Percentiles rank a stretch among this genome's conserved stretches.
Evolutionary conservation across 2,329 filamentous ascomycete species (phyloP).

Genomic region (Didymellaceae sp.): DNA sequence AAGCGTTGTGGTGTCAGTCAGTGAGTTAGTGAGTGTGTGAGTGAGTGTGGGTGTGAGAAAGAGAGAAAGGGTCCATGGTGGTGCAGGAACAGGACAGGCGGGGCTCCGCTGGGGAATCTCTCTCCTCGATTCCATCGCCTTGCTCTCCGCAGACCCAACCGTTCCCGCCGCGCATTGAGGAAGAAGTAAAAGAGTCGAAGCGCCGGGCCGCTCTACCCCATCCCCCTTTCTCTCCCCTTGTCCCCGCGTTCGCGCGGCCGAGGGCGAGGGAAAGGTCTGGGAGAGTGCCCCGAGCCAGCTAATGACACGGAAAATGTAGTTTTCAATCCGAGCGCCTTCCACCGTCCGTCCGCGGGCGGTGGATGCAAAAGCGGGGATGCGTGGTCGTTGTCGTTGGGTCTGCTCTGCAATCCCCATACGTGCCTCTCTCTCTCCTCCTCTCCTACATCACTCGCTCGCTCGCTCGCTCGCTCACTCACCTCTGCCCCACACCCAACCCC

Average conservation of each 20-base stretch:
- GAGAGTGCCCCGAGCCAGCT: conserved; percentile 36
- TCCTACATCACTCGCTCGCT: too few relatives aligned
- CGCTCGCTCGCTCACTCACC: not conserved
- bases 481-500: too few relatives aligned
- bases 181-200: conserved; percentile 45
- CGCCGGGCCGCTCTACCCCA: conserved; percentile 19
- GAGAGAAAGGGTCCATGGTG: not conserved
- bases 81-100: too few relatives aligned
- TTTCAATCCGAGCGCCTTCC: conserved; percentile 47
- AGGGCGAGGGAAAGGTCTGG: too few relatives aligned
- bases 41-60: too few relatives aligned
- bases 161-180: conserved; percentile 41
- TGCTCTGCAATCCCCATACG: not conserved
- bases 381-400: conserved; percentile 36
- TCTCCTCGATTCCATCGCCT: too few relatives aligned
- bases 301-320: conserved; percentile 40
- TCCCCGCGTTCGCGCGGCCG: too few relatives aligned
- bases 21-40: too few relatives aligned
- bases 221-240: not conserved
- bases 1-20: too few relatives aligned
- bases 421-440: too few relatives aligned
- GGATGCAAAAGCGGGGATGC: conserved; percentile 28
- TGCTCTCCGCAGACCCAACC: too few relatives aligned
- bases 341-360: not conserved
- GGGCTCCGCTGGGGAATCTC: too few relatives aligned